These are phyloP conservation scores for Giardia duodenalis DNA, from an alignment of 208 protist species.

Conservation along the genomic window DNA sequence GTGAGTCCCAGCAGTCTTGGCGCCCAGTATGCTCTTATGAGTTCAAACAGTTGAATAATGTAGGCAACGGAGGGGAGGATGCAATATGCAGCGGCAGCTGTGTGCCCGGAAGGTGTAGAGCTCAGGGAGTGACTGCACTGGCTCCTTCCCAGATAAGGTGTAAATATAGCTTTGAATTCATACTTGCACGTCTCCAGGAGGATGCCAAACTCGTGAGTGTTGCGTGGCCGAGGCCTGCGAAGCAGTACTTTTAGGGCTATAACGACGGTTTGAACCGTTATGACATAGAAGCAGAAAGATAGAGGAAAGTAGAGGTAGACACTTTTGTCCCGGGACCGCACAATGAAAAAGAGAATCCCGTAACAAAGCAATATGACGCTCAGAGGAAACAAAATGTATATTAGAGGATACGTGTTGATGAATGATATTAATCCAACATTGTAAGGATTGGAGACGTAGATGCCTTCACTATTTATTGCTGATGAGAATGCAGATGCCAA, in stretches of 20 bases:
- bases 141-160: neutral
- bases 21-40: no score
- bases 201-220: neutral
- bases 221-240: neutral
- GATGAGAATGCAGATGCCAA: neutral
- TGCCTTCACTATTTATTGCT: neutral
- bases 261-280: neutral
- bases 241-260: neutral
- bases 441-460: neutral
- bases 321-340: neutral
- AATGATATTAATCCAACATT: neutral
- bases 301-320: neutral
- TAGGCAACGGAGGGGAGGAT: neutral
- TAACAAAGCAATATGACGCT: neutral
- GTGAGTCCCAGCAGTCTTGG: neutral
- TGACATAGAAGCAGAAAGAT: neutral
- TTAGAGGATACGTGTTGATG: neutral
- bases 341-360: neutral
- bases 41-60: neutral
- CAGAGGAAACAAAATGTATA: neutral
- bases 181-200: neutral
- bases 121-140: neutral
- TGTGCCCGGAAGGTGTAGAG: neutral
- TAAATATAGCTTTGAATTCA: neutral
- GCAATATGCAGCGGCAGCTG: neutral